phyloP scores from a whole-genome alignment of 495 filamentous ascomycete genomes.

The Talaromyces adpressus region DNA sequence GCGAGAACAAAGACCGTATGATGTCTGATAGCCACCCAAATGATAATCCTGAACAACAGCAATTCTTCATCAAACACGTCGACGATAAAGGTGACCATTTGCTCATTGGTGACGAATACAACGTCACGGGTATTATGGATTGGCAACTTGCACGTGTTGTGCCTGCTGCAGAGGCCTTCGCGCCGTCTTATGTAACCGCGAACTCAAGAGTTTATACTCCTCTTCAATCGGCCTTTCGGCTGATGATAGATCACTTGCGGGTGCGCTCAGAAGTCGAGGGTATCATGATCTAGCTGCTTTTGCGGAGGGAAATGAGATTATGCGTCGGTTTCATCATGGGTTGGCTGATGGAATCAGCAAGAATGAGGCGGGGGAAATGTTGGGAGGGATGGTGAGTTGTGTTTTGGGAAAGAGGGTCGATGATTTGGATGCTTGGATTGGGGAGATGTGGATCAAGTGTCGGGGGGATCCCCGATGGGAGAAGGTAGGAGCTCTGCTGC shows the following conservation, averaged over 20 bases:
- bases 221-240: neutral
- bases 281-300: neutral
- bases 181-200: conserved; percentile 27
- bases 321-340: conserved; percentile 10
- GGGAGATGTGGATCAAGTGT: neutral
- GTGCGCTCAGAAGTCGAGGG: neutral
- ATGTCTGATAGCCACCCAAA: neutral
- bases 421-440: conserved; percentile 1
- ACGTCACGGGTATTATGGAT: conserved; percentile 34
- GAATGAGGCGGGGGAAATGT: conserved; percentile 7
- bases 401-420: neutral
- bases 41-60: neutral
- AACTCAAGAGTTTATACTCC: conserved; percentile 19
- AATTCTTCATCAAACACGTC: conserved; percentile 33
- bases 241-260: conserved; percentile 5
- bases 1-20: neutral
- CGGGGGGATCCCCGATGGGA: neutral
- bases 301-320: conserved; percentile 6
- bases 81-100: conserved; percentile 39
- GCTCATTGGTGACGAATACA: conserved; percentile 30
- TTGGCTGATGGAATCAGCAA: conserved; percentile 4
- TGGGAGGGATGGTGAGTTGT: neutral
- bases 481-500: neutral
- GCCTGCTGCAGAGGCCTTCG: conserved; percentile 24
- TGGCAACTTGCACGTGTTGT: conserved; percentile 29